phyloP scores from a whole-genome alignment of 2,329 filamentous ascomycete species.

The Fusarium dlaminii region DNA sequence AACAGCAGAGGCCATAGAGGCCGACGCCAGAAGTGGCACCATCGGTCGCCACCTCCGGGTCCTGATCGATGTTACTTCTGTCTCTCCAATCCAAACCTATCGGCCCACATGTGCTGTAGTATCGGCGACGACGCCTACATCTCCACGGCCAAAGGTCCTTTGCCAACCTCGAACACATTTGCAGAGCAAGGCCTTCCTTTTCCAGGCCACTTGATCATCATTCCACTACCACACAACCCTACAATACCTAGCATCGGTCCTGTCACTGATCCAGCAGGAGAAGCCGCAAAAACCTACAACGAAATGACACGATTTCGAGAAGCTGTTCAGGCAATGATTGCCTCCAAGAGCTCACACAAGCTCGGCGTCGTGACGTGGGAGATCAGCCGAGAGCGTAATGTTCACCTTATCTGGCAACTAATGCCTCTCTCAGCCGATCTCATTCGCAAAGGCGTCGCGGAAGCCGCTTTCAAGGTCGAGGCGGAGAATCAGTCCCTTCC shows the following conservation, averaged over 20 bases:
- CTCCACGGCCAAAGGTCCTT: constrained; percentile 90
- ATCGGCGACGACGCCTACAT: constrained; percentile 90
- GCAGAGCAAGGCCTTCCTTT: constrained; percentile 71
- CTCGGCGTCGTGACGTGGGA: constrained; percentile 93
- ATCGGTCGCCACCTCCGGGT: constrained; percentile 66
- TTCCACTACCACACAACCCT: constrained; percentile 83
- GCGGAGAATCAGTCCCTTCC: constrained; percentile 77
- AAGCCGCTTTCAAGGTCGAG: constrained; percentile 88
- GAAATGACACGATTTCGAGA: constrained; percentile 88
- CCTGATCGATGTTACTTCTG: constrained; percentile 95
- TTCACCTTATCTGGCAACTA: constrained; percentile 95
- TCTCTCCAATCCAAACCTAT: constrained; percentile 84
- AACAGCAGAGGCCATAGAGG: constrained; percentile 56
- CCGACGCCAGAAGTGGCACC: constrained; percentile 57
- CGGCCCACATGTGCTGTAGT: constrained; percentile 87
- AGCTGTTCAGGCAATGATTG: constrained; percentile 82
- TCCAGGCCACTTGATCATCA: constrained; percentile 89
- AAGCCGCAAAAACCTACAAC: constrained; percentile 68
- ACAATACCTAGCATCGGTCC: constrained; percentile 75
- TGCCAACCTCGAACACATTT: constrained; percentile 78
- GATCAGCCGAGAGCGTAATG: constrained; percentile 81
- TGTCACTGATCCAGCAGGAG: constrained; percentile 58
- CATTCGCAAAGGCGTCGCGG: constrained; percentile 77
- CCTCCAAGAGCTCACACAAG: constrained; percentile 60
- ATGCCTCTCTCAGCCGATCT: constrained; percentile 77